Evolutionary conservation across 441 rosid species (phyloP).

Genomic region (Brassica balearica): DNA sequence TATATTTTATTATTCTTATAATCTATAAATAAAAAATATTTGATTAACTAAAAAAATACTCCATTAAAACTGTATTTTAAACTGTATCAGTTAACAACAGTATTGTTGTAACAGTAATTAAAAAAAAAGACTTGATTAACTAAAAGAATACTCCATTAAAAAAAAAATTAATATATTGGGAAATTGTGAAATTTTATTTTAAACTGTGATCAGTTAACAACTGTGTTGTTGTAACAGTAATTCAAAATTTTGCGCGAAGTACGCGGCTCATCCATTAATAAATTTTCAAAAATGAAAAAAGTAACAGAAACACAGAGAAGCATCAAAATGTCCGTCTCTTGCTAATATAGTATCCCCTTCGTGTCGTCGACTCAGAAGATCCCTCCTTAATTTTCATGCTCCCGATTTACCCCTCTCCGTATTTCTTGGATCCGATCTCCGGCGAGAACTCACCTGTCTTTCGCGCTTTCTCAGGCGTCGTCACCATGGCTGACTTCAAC

Average conservation of each 20-base stretch:
- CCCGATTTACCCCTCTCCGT: conserved; percentile 30
- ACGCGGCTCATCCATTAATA: not conserved
- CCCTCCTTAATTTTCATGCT: conserved; percentile 18
- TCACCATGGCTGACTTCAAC: conserved; percentile 61
- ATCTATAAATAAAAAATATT: not conserved
- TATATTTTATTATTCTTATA: no score
- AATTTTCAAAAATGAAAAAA: not conserved
- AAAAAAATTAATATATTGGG: no score
- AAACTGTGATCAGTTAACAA: not conserved
- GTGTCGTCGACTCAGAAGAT: conserved; percentile 9
- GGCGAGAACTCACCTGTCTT: conserved; percentile 39
- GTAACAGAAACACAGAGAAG: not conserved
- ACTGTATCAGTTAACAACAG: no score
- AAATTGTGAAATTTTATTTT: not conserved
- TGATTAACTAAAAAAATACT: no score
- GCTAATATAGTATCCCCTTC: conserved; percentile 4
- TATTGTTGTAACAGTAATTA: no score
- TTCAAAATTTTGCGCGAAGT: not conserved
- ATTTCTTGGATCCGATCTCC: conserved; percentile 28
- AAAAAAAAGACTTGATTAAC: no score
- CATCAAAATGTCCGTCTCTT: conserved; percentile 27
- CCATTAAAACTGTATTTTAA: no score
- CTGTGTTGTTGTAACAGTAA: not conserved
- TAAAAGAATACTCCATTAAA: no score
- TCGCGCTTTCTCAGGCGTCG: conserved; percentile 37